These are phyloP conservation scores for Persicaria maculosa DNA, from an alignment of 148 eudicot species.

Conservation along the genomic window DNA sequence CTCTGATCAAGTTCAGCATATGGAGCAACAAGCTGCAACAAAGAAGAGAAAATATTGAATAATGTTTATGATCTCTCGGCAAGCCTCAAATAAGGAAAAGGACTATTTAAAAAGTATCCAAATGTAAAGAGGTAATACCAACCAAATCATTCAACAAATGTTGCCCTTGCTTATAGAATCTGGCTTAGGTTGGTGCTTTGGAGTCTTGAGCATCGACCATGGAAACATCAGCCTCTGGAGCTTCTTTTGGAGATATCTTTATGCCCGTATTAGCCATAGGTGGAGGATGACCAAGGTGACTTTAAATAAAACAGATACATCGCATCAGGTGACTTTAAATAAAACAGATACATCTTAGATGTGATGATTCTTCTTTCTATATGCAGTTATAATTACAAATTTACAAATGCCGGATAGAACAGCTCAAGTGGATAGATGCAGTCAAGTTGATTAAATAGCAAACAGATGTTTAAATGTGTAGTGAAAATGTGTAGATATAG, in stretches of 20 bases:
- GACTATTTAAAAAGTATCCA: not conserved
- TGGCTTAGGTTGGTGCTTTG: not conserved
- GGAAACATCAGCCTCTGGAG: not conserved
- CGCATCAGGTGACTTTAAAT: not conserved
- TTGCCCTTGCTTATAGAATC: not conserved
- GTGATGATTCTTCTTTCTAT: not conserved
- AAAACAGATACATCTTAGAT: not conserved
- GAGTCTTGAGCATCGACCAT: not conserved
- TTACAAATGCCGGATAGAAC: not conserved
- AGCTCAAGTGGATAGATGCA: not conserved
- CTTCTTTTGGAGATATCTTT: not conserved
- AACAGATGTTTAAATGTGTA: not conserved
- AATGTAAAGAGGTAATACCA: not conserved
- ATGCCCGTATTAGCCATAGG: not conserved
- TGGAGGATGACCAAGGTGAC: not conserved
- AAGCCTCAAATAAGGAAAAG: not conserved
- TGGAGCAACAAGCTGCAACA: conserved; percentile 3
- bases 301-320: not conserved
- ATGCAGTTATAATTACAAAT: not conserved
- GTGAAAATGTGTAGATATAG: not conserved
- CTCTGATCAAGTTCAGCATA: not conserved
- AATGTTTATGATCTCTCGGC: not conserved
- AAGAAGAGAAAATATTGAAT: not conserved
- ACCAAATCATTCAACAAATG: not conserved
- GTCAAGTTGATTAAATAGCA: not conserved